Percentiles rank a stretch among this genome's conserved stretches.
phyloP scores from a whole-genome alignment of 805 yeast species.

The Lachancea waltii region DNA sequence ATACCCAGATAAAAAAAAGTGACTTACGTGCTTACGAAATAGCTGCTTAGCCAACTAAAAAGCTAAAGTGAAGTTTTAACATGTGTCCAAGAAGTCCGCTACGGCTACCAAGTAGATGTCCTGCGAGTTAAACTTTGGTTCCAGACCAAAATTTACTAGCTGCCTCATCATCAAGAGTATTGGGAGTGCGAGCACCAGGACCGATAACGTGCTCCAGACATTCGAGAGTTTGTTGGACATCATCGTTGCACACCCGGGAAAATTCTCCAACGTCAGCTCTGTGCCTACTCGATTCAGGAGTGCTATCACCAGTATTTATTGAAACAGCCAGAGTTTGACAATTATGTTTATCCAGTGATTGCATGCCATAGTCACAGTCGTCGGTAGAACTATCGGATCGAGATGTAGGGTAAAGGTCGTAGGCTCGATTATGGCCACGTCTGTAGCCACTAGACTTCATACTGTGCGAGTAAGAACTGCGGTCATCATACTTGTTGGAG shows the following conservation, averaged over 20 bases:
- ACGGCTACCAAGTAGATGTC: too few relatives aligned
- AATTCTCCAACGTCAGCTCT: too few relatives aligned
- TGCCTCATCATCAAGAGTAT: constrained; percentile 33
- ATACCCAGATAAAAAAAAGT: too few relatives aligned
- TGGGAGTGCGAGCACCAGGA: constrained; percentile 29
- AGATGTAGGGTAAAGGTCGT: constrained; percentile 11
- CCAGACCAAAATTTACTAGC: constrained; percentile 33
- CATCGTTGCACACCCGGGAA: background rate
- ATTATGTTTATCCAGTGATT: background rate
- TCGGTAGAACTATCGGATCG: constrained; percentile 1
- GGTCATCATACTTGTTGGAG: constrained; percentile 16
- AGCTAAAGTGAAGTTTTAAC: too few relatives aligned
- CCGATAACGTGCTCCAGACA: constrained; percentile 3
- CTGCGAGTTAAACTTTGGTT: background rate
- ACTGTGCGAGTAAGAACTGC: constrained; percentile 15
- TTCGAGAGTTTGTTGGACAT: constrained; percentile 1
- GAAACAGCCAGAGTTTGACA: constrained; percentile 3
- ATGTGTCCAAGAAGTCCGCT: too few relatives aligned
- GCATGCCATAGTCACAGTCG: constrained; percentile 1
- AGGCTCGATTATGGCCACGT: constrained; percentile 11
- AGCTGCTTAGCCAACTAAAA: too few relatives aligned
- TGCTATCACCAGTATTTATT: background rate
- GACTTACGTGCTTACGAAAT: too few relatives aligned
- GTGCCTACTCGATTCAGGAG: background rate
- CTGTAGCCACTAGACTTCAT: constrained; percentile 9